phyloP scores from a whole-genome alignment of 2,329 filamentous ascomycete genomes.

The Venturiaceae sp. region DNA sequence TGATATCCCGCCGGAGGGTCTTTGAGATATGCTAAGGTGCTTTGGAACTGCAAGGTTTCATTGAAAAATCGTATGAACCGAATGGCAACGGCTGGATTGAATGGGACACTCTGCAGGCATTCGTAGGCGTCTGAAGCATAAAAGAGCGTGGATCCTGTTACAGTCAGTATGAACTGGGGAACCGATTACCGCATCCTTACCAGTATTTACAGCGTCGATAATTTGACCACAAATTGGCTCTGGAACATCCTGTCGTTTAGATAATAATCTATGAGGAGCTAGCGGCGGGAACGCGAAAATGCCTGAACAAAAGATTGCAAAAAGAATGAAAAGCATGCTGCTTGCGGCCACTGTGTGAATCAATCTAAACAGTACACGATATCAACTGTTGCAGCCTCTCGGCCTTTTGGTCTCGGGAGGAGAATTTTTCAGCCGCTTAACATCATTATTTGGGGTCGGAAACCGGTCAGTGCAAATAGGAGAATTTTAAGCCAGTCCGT shows the following conservation, averaged over 20 bases:
- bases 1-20: slow-evolving; percentile 30
- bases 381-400: background rate
- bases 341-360: background rate
- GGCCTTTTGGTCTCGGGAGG: background rate
- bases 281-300: background rate
- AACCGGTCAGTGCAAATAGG: background rate
- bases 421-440: background rate
- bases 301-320: background rate
- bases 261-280: background rate
- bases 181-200: background rate
- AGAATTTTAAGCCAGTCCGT: background rate
- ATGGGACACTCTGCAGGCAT: slow-evolving; percentile 36
- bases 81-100: slow-evolving; percentile 32
- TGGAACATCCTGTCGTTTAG: background rate
- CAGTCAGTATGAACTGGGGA: background rate
- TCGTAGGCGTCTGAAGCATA: slow-evolving; percentile 21
- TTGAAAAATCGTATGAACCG: slow-evolving; percentile 36
- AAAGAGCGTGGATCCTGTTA: slow-evolving; percentile 9
- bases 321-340: background rate
- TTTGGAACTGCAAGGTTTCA: slow-evolving; percentile 35
- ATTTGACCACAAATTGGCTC: background rate
- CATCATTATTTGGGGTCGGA: background rate
- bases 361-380: background rate
- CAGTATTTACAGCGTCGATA: background rate
- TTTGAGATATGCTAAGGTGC: slow-evolving; percentile 31